Base-by-base conservation (phyloP, 805 yeast species). In the Ogataea ramenticola region DNA sequence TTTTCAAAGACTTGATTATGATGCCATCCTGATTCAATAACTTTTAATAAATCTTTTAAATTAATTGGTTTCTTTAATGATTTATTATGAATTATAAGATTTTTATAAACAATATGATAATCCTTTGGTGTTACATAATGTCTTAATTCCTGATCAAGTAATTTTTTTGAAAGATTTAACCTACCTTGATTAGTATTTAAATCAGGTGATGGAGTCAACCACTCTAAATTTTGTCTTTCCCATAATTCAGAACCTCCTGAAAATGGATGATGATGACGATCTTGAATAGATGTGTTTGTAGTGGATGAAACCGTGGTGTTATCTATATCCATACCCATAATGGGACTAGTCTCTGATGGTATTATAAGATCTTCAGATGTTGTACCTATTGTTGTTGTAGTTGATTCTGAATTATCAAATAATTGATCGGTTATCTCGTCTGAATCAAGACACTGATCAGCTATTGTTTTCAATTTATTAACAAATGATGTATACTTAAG, bases 11-110 rank as follows among this genome's bases (percentile, higher is more conserved):
- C 77, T 41, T 82, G 87, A 20, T 79, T 79, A 47, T 79, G 81
- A 15, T 74, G 72, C 98, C 98, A 90, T 17, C 96, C 96, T 3
- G 84, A 77, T 54, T 86, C 80, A 36, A 90, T 74, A 21, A 90
- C 75, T 50, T 74, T 74, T 42, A 88, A 58, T 36, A 85, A 78
- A 58, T 88, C 96, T 46, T 68, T 70, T 53, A 91, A 72, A 60
- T 86, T 87, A 64, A 91, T 68, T 15, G 89, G 86, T 44, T 69
- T 69, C 54, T 78, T 81, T 54, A 91, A 70, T 7, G 77, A 71
- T 52, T 80, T 79, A 32, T 82, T 81, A 55, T 83, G 82, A 37
- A 82, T 76, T 24, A 90, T 83, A 53, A 91, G 66, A 49, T 75
- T 75, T 44, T 74, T 74, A 61, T 88, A 91, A 10, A 91, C 73